phyloP scores from a whole-genome alignment of 306 rosid genomes.

The Adenanthera pavonina region DNA sequence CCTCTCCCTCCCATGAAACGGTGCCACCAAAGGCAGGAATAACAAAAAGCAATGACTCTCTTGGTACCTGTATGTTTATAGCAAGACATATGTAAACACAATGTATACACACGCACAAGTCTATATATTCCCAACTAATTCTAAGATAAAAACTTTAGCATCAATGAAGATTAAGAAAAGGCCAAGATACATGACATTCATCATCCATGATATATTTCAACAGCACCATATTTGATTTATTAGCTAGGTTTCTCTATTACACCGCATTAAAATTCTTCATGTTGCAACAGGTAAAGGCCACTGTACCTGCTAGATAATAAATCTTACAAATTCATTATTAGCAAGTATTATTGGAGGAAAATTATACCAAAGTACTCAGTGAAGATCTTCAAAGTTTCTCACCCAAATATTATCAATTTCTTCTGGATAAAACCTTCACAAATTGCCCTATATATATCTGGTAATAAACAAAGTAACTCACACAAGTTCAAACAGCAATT shows the following conservation, averaged over 20 bases:
- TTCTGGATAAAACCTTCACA: background rate
- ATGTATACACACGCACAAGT: background rate
- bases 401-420: background rate
- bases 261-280: background rate
- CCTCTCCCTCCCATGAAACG: constrained; percentile 95
- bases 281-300: background rate
- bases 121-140: background rate
- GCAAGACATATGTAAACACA: constrained; percentile 20
- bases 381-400: background rate
- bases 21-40: constrained; percentile 94
- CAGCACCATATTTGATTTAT: background rate
- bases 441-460: background rate
- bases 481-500: background rate
- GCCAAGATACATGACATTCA: background rate
- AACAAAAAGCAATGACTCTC: constrained; percentile 86
- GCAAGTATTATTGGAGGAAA: background rate
- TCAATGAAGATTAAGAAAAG: background rate
- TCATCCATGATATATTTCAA: background rate
- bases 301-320: background rate
- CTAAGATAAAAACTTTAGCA: background rate
- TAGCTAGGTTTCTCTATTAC: background rate
- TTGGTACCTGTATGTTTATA: constrained; percentile 66
- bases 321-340: background rate
- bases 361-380: background rate
- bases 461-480: background rate